Base-by-base conservation (phyloP, 495 filamentous ascomycete species). In the Aspergillus egyptiacus region DNA sequence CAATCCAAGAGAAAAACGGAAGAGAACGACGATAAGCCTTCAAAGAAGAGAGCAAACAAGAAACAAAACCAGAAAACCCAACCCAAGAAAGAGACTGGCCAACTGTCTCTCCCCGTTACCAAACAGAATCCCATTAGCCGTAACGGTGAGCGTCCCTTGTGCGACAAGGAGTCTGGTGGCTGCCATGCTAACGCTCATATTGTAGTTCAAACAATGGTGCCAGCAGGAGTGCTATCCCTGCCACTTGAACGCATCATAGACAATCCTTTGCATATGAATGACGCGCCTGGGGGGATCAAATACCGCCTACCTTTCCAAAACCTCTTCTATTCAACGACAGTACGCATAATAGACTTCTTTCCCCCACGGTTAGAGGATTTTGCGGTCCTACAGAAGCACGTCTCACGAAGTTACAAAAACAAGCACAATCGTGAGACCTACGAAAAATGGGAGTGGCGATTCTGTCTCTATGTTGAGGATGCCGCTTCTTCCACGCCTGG, bases 271-370 rank as follows among this genome's bases (percentile, higher is more conserved):
- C 67, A 75, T 40, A 50, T 66, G 1, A 71, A 70, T 18, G 69
- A 53, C 46, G 71, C 55, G 50, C 74, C 54, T 2, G 64, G 69
- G 10, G 75, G 73, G 2, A 59, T 68, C 15, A 61, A 54, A 31
- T 81, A 66, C 50, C 56, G 53, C 40, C 74, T 76, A 42, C 82
- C 89, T 1, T 96, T 95, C 57, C 75, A 83, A 33, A 89, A 89
- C 59, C 62, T 77, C 42, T 86, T 85, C 44, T 94, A 89, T 57
- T 76, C 72, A 13, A 70, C 78, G 13, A 63, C 66, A 25, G 84
- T 85, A 34, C 84, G 87, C 20, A 83, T 95, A 1, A 74, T 96
- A 13, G 87, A 95, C 61, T 96, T 89, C 67, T 80, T 74, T 25
- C 93, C 93, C 1, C 66, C 67, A 13, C 72, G 73, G 2, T 64